Evolutionary conservation across 306 rosid genomes (phyloP).

Genomic region (Cucurbita pepo): DNA sequence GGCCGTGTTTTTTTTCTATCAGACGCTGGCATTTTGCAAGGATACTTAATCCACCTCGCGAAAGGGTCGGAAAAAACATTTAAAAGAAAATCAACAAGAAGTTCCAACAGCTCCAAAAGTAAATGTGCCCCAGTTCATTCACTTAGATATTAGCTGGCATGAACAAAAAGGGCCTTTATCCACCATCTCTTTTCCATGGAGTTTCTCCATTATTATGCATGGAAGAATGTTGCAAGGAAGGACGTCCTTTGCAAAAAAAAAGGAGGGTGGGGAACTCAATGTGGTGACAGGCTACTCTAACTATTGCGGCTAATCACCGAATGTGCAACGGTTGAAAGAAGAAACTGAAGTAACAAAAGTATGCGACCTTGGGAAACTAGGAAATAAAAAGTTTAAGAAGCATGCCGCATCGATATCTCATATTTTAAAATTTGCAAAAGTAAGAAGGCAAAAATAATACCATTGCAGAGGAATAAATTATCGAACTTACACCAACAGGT

Average conservation of each 20-base stretch:
- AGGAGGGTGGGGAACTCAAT: background rate
- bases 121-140: background rate
- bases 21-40: background rate
- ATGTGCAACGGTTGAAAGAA: background rate
- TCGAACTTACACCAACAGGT: conserved; percentile 81
- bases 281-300: background rate
- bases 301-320: background rate
- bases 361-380: background rate
- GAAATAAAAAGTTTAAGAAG: no score
- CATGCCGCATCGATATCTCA: no score
- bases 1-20: background rate
- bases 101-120: background rate
- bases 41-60: background rate
- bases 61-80: background rate
- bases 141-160: background rate
- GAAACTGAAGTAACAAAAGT: background rate
- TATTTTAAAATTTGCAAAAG: background rate
- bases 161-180: background rate
- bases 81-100: background rate
- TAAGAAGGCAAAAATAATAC: conserved; percentile 1
- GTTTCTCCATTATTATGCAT: background rate
- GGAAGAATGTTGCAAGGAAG: background rate
- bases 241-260: background rate
- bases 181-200: background rate
- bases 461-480: background rate